phyloP scores from a whole-genome alignment of 1,139 yeast species.

The Yamadazyma dendronema region DNA sequence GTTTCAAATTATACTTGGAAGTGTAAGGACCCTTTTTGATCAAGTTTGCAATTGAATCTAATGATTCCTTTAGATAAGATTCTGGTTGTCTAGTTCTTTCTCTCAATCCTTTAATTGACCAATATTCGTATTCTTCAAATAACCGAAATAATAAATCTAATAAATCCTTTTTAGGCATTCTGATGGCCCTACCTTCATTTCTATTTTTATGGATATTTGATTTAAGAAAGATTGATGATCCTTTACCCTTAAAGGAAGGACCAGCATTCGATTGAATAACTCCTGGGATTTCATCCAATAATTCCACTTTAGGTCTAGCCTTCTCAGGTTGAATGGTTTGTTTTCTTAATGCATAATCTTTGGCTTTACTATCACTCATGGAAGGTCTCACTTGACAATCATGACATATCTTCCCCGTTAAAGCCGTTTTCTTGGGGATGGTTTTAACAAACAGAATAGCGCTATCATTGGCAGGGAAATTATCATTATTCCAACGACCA shows the following conservation, averaged over 20 bases:
- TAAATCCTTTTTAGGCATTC: constrained; percentile 91
- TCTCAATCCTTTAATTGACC: constrained; percentile 92
- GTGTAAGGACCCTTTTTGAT: constrained; percentile 97
- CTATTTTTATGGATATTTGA: constrained; percentile 31
- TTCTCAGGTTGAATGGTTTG: constrained; percentile 44
- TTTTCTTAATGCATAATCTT: constrained; percentile 45
- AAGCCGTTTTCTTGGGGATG: constrained; percentile 80
- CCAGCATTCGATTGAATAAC: constrained; percentile 84
- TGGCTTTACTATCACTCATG: constrained; percentile 66
- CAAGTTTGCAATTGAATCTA: constrained; percentile 85
- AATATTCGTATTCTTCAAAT: constrained; percentile 93
- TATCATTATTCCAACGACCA: constrained; percentile 13
- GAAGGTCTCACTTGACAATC: constrained; percentile 90
- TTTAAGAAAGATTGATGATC: constrained; percentile 60
- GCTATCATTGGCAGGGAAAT: constrained; percentile 31
- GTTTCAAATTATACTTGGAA: constrained; percentile 82
- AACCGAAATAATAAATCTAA: constrained; percentile 83
- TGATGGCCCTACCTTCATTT: constrained; percentile 82
- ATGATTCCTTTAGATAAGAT: constrained; percentile 82
- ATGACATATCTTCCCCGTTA: constrained; percentile 86
- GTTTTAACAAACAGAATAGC: constrained; percentile 74
- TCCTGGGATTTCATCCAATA: constrained; percentile 82
- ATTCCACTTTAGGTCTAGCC: constrained; percentile 69
- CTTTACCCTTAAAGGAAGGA: constrained; percentile 70
- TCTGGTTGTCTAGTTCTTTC: constrained; percentile 97